Percentiles rank a stretch among this genome's conserved stretches.
Conservation (phyloP, 768 basidiomycete species). For the Coprinopsis cinerea region DNA sequence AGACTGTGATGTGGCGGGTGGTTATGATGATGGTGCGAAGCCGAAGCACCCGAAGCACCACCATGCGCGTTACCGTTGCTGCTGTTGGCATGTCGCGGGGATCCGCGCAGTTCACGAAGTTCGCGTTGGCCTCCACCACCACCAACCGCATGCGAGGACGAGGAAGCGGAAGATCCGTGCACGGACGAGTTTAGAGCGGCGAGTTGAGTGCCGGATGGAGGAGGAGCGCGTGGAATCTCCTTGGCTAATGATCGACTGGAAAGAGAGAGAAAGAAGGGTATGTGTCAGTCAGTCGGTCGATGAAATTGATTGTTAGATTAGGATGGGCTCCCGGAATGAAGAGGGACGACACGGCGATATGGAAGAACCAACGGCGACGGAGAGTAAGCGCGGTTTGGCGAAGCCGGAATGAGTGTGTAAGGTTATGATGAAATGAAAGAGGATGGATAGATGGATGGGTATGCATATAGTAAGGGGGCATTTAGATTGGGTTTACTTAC, state of each 20-base stretch:
- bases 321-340: no score
- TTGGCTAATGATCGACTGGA: not conserved
- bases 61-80: not conserved
- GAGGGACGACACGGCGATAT: no score
- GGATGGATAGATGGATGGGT: no score
- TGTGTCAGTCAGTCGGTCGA: not conserved
- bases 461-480: not conserved
- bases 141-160: constrained; percentile 11
- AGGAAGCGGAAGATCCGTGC: constrained; percentile 1
- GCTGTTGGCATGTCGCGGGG: no score
- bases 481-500: not conserved
- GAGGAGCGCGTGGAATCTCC: constrained; percentile 8
- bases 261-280: not conserved
- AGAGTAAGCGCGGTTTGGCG: no score
- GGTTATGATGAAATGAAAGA: no score
- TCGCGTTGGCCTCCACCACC: not conserved
- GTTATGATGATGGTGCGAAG: no score
- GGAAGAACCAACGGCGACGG: no score
- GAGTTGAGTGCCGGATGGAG: constrained; percentile 1
- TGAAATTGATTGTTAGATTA: not conserved
- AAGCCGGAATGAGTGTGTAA: no score
- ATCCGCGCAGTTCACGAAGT: no score
- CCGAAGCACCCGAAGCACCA: not conserved
- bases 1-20: no score
- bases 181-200: not conserved